Conservation (phyloP, 2,329 filamentous ascomycete genomes). For the Dactylonectria macrodidyma region DNA sequence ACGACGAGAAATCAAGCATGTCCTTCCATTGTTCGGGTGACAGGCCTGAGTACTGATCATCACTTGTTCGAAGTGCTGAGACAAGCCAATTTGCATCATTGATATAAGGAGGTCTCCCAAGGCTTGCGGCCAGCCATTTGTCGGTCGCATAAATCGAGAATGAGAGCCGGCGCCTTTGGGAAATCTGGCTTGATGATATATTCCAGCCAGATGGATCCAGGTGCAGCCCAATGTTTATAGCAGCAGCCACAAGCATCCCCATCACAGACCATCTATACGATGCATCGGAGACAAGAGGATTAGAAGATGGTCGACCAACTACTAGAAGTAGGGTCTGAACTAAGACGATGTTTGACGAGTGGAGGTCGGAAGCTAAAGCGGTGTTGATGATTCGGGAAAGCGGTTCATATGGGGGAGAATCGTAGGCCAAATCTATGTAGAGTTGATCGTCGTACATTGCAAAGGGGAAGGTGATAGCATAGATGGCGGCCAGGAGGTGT, state of each 20-base stretch:
- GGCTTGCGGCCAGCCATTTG: slow-evolving; percentile 36
- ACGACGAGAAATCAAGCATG: slow-evolving; percentile 19
- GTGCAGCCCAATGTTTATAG: slow-evolving; percentile 37
- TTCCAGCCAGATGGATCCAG: slow-evolving; percentile 35
- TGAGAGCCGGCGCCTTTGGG: slow-evolving; percentile 33
- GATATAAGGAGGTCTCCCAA: slow-evolving; percentile 34
- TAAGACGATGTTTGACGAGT: slow-evolving; percentile 32
- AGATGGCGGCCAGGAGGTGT: slow-evolving; percentile 33
- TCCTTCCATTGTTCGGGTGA: slow-evolving; percentile 17
- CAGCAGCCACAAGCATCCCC: slow-evolving; percentile 32
- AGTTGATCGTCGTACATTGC: slow-evolving; percentile 40
- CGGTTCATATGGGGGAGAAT: slow-evolving; percentile 34
- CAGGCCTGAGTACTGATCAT: slow-evolving; percentile 17
- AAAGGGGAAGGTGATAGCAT: slow-evolving; percentile 38
- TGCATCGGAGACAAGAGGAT: slow-evolving; percentile 38
- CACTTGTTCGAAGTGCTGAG: background rate
- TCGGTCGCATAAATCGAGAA: slow-evolving; percentile 36
- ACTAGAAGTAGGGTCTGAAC: slow-evolving; percentile 29
- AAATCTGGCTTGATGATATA: slow-evolving; percentile 28
- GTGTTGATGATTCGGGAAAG: slow-evolving; percentile 35
- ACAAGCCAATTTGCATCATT: slow-evolving; percentile 31
- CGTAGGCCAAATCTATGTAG: slow-evolving; percentile 42
- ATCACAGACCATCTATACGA: slow-evolving; percentile 33
- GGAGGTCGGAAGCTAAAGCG: slow-evolving; percentile 29
- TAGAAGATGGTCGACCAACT: slow-evolving; percentile 29